Percentiles rank a stretch among this genome's conserved stretches.
Evolutionary conservation across 345 rosid species (phyloP).

Genomic region (Lumnitzera racemosa): DNA sequence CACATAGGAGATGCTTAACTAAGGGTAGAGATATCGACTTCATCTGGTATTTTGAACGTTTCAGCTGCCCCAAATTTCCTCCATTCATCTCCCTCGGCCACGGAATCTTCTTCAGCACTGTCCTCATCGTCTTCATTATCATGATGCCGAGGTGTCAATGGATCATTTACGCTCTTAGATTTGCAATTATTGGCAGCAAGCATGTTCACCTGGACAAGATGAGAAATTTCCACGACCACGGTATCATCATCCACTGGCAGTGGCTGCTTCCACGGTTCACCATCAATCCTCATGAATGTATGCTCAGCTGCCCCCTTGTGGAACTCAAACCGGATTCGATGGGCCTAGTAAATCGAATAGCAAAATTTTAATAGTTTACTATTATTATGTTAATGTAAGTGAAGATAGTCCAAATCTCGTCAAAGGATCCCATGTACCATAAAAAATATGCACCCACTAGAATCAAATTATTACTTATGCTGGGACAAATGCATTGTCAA

Average conservation of each 20-base stretch:
- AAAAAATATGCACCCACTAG: too few species aligned
- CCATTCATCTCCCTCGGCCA: constrained; percentile 32
- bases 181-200: constrained; percentile 68
- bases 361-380: neutral
- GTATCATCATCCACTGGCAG: constrained; percentile 63
- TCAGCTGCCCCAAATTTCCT: constrained; percentile 91
- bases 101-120: constrained; percentile 29
- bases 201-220: constrained; percentile 83
- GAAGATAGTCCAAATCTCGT: too few species aligned
- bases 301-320: constrained; percentile 64
- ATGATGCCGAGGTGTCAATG: constrained; percentile 14
- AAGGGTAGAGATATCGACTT: constrained; percentile 59
- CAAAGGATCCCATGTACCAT: too few species aligned
- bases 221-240: constrained; percentile 76
- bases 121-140: constrained; percentile 25
- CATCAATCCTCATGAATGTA: constrained; percentile 84
- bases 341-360: constrained; percentile 35
- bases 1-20: constrained; percentile 25
- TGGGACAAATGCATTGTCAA: too few species aligned
- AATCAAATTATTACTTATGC: too few species aligned
- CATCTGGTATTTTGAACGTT: constrained; percentile 82
- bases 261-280: constrained; percentile 93
- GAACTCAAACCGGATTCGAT: constrained; percentile 62
- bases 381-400: too few species aligned
- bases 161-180: constrained; percentile 45